These are phyloP conservation scores for Linum tenue DNA, from an alignment of 345 rosid genomes.

Conservation along the genomic window DNA sequence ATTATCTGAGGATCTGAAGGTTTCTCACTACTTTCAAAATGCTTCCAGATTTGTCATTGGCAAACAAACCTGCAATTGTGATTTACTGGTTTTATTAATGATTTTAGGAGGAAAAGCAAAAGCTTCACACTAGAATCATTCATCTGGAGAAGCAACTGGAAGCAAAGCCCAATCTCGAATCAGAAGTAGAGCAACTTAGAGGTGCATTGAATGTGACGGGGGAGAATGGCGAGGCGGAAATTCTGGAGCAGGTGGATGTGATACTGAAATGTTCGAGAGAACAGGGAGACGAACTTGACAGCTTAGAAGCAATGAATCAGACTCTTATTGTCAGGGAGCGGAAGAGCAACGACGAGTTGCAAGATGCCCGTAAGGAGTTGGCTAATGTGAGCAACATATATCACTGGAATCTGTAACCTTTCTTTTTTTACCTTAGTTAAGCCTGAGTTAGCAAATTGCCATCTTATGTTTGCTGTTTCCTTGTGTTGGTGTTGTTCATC, in stretches of 20 bases:
- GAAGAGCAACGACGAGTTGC: slow-evolving; percentile 80
- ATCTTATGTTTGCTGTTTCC: not conserved
- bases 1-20: slow-evolving; percentile 90
- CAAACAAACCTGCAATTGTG: slow-evolving; percentile 7
- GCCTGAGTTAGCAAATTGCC: not conserved
- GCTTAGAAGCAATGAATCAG: slow-evolving; percentile 64
- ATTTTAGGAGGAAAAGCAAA: slow-evolving; percentile 63
- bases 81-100: slow-evolving; percentile 7
- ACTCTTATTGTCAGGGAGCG: slow-evolving; percentile 71
- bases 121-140: slow-evolving; percentile 52
- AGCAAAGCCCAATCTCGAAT: slow-evolving; percentile 68
- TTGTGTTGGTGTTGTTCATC: not conserved
- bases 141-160: slow-evolving; percentile 66
- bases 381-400: slow-evolving; percentile 46
- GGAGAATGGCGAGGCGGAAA: slow-evolving; percentile 53
- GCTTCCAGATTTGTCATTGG: slow-evolving; percentile 4
- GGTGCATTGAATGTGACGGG: slow-evolving; percentile 60
- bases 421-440: no score
- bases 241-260: slow-evolving; percentile 50
- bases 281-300: slow-evolving; percentile 72
- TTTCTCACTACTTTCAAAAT: slow-evolving; percentile 21
- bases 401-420: not conserved
- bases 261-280: slow-evolving; percentile 59
- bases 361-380: slow-evolving; percentile 83
- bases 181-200: slow-evolving; percentile 66